Evolutionary conservation across 1,284 basidiomycete species (phyloP).

Genomic region (Heterobasidion occidentale): DNA sequence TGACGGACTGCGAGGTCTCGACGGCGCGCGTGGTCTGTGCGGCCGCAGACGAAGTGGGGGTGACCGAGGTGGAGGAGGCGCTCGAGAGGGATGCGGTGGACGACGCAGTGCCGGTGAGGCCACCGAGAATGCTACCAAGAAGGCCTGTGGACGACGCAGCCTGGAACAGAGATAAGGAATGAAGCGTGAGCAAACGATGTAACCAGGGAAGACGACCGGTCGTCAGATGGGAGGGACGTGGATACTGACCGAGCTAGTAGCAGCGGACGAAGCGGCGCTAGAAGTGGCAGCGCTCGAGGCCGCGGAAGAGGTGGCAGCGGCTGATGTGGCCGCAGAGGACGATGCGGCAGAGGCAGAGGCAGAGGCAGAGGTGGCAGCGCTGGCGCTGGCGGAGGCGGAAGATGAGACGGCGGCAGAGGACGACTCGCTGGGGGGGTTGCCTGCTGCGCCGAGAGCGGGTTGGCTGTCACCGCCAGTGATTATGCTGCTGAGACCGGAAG

Average conservation of each 20-base stretch:
- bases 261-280: conserved; percentile 6
- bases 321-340: conserved; percentile 12
- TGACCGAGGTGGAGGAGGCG: conserved; percentile 11
- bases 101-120: not conserved
- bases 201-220: not conserved
- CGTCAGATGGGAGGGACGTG: conserved; percentile 3
- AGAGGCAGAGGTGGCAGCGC: conserved; percentile 9
- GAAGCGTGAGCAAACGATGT: not conserved
- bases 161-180: not conserved
- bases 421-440: conserved; percentile 4
- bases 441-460: conserved; percentile 4
- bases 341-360: conserved; percentile 7
- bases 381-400: not conserved
- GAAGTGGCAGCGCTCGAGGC: not conserved
- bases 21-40: conserved; percentile 1
- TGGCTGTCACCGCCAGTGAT: conserved; percentile 13
- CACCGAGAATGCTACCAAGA: not conserved
- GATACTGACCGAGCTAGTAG: conserved; percentile 7
- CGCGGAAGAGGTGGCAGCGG: not conserved
- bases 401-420: not conserved
- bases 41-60: conserved; percentile 15
- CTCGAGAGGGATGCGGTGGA: conserved; percentile 4
- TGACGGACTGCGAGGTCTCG: not conserved
- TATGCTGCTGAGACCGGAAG: conserved; percentile 1
- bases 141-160: not conserved